A percentile compares a stretch with the other conserved stretches of the same genome.
These are phyloP conservation scores for Chiua sp. DNA, from an alignment of 1,284 basidiomycete genomes.

Conservation along the genomic window DNA sequence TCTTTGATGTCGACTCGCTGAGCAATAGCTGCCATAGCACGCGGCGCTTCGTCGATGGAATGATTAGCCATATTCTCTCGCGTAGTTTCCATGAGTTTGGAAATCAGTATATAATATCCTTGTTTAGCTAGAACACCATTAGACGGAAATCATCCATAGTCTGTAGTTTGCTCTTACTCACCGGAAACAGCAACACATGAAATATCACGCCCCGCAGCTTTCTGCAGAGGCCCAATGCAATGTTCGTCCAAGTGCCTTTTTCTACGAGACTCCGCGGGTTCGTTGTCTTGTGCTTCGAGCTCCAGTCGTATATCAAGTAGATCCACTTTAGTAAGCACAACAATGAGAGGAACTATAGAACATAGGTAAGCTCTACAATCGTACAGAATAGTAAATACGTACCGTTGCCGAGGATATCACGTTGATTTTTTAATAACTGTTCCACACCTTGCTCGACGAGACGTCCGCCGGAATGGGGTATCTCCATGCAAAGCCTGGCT, in stretches of 20 bases:
- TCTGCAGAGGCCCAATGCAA: neutral
- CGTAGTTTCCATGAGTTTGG: no score
- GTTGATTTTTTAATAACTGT: slow-evolving; percentile 9
- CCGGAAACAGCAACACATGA: slow-evolving; percentile 1
- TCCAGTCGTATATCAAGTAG: neutral
- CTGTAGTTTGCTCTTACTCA: neutral
- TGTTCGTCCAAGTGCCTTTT: neutral
- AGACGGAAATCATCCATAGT: no score
- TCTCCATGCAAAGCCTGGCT: slow-evolving; percentile 5
- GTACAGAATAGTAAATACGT: neutral
- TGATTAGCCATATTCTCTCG: no score
- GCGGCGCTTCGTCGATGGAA: no score
- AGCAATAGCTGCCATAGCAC: neutral
- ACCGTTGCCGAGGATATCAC: slow-evolving; percentile 19
- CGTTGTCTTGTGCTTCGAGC: neutral
- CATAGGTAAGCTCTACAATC: neutral
- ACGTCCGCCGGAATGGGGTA: slow-evolving; percentile 9
- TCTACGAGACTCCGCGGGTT: neutral
- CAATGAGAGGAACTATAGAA: slow-evolving; percentile 17
- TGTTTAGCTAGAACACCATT: no score
- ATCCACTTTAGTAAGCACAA: slow-evolving; percentile 20
- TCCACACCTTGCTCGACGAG: slow-evolving; percentile 18
- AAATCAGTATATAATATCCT: no score
- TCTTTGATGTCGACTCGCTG: neutral
- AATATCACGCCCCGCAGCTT: neutral